Evolutionary conservation across 768 basidiomycete genomes (phyloP).

Genomic region (Xerocomellus chrysenteron): DNA sequence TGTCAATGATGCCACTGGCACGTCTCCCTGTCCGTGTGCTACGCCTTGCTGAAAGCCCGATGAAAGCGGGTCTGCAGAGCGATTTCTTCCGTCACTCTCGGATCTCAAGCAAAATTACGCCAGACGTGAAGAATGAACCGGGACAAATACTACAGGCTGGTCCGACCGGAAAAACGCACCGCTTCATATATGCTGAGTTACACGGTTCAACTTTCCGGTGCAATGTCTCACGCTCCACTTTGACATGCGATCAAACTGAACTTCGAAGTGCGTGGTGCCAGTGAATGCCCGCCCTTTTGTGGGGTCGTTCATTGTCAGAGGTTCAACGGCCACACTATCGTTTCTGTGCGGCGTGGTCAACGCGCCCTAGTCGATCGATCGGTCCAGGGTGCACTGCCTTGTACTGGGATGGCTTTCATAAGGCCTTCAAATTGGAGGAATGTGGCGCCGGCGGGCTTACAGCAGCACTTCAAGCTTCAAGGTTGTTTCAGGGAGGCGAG

Average conservation of each 20-base stretch:
- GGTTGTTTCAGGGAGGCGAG: too few relatives aligned
- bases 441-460: too few relatives aligned
- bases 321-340: too few relatives aligned
- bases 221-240: background rate
- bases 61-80: background rate
- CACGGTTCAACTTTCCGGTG: background rate
- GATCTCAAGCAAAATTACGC: background rate
- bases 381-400: background rate
- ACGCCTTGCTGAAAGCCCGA: background rate
- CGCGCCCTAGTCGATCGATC: background rate
- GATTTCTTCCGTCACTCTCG: background rate
- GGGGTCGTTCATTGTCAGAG: background rate
- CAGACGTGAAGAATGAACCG: background rate
- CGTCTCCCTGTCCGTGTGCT: too few relatives aligned
- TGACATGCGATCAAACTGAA: background rate
- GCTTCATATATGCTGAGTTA: background rate
- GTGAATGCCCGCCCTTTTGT: background rate
- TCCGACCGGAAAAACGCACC: background rate
- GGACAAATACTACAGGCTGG: background rate
- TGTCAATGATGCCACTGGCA: too few relatives aligned
- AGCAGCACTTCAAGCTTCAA: too few relatives aligned
- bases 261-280: background rate
- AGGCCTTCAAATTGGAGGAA: too few relatives aligned
- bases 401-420: too few relatives aligned
- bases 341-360: background rate